phyloP scores from a whole-genome alignment of 768 basidiomycete species.

The Cyathus striatus region DNA sequence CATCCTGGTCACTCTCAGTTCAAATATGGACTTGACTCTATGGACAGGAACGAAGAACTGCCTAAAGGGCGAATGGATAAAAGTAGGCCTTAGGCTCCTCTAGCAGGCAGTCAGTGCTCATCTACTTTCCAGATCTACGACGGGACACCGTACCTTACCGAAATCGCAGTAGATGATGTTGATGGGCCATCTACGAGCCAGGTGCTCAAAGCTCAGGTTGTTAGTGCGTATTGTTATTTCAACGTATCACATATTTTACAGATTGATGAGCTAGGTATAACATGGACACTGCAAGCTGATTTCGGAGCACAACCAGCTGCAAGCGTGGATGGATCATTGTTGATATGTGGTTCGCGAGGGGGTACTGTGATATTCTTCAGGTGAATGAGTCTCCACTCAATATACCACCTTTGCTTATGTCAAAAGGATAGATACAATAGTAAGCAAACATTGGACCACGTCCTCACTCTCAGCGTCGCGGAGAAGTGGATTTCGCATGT shows the following conservation, averaged over 20 bases:
- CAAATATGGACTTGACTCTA: slow-evolving; percentile 70
- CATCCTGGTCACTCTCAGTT: slow-evolving; percentile 60
- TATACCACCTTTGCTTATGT: neutral
- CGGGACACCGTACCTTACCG: slow-evolving; percentile 46
- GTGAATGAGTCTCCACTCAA: slow-evolving; percentile 20
- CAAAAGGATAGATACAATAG: neutral
- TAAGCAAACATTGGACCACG: slow-evolving; percentile 1
- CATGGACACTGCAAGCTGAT: slow-evolving; percentile 62
- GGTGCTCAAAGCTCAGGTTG: slow-evolving; percentile 46
- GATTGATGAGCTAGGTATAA: slow-evolving; percentile 42
- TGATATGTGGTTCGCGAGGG: slow-evolving; percentile 65
- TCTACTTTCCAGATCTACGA: slow-evolving; percentile 40
- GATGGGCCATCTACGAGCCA: neutral
- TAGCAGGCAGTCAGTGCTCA: neutral
- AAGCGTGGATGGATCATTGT: slow-evolving; percentile 52
- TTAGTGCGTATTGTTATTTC: slow-evolving; percentile 36
- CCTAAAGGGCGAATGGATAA: slow-evolving; percentile 69
- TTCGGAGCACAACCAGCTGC: slow-evolving; percentile 50
- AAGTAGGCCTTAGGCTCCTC: slow-evolving; percentile 27
- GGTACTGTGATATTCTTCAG: slow-evolving; percentile 59
- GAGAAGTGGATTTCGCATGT: slow-evolving; percentile 64
- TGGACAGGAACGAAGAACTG: slow-evolving; percentile 66
- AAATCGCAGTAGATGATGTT: slow-evolving; percentile 8
- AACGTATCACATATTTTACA: slow-evolving; percentile 2
- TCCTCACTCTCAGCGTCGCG: slow-evolving; percentile 36